Conservation (phyloP, 2,329 filamentous ascomycete species). For the Pyricularia grisea region DNA sequence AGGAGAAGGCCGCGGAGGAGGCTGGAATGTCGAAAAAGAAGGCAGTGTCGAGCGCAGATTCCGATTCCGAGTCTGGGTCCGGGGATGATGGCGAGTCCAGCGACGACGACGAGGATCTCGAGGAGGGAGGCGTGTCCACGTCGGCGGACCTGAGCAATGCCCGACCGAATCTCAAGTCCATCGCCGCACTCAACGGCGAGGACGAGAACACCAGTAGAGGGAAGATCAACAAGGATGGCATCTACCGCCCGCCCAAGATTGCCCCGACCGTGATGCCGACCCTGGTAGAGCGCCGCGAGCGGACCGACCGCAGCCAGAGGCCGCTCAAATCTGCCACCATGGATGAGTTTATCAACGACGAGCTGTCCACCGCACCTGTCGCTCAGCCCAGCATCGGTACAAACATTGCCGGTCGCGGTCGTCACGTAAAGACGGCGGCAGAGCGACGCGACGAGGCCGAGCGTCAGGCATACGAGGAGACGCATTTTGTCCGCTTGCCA, state of each 20-base stretch:
- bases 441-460: conserved; percentile 74
- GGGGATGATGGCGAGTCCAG: conserved; percentile 26
- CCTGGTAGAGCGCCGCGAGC: conserved; percentile 52
- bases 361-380: conserved; percentile 72
- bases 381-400: conserved; percentile 88
- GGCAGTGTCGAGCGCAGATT: conserved; percentile 16
- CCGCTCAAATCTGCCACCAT: conserved; percentile 68
- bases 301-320: conserved; percentile 45
- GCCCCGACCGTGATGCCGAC: conserved; percentile 78
- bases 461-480: conserved; percentile 79
- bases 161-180: conserved; percentile 25
- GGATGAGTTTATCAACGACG: conserved; percentile 82
- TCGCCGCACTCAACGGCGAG: conserved; percentile 23
- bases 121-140: conserved; percentile 14
- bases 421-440: conserved; percentile 66
- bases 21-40: conserved; percentile 24
- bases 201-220: conserved; percentile 10
- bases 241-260: conserved; percentile 85
- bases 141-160: conserved; percentile 12
- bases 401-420: conserved; percentile 71
- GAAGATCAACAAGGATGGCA: conserved; percentile 40
- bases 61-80: conserved; percentile 16
- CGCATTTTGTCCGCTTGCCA: conserved; percentile 81
- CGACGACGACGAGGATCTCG: conserved; percentile 22
- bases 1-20: conserved; percentile 24